These are phyloP conservation scores for Crithidia mellificae DNA, from an alignment of 208 protist genomes.

Conservation along the genomic window DNA sequence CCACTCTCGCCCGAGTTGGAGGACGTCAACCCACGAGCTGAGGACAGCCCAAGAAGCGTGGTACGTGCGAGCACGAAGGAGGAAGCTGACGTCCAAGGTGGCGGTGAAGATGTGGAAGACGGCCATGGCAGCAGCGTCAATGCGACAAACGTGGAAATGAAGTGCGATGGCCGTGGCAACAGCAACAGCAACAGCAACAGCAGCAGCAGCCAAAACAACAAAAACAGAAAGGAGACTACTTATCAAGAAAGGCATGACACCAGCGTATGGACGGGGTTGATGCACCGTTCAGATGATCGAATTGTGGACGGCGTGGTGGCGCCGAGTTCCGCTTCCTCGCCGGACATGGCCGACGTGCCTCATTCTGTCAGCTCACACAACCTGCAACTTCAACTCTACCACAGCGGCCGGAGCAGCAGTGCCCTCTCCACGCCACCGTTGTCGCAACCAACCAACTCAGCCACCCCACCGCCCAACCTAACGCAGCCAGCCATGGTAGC, in stretches of 20 bases:
- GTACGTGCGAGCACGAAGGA: not conserved
- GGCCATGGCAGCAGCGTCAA: no score
- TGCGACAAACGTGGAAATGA: not conserved
- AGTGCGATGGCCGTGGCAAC: not conserved
- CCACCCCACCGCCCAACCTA: not conserved
- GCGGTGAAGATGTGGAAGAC: no score
- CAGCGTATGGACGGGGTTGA: not conserved
- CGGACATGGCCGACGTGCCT: not conserved
- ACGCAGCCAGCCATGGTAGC: not conserved
- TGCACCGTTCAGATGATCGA: not conserved
- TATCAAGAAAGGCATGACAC: no score
- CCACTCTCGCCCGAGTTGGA: not conserved
- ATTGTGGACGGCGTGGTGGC: not conserved
- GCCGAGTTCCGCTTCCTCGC: not conserved
- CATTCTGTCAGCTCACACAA: slow-evolving; percentile 11
- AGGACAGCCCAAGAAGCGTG: not conserved
- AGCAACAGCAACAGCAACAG: not conserved
- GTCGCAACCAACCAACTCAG: not conserved
- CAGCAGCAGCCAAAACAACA: no score
- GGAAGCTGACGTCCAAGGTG: no score
- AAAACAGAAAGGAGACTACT: no score
- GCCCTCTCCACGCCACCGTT: slow-evolving; percentile 4
- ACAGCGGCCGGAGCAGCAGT: slow-evolving; percentile 17
- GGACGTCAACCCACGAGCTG: not conserved
- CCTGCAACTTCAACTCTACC: not conserved